Evolutionary conservation across 371 early-diverging fungal genomes (phyloP).

Genomic region (Apophysomyces elegans): DNA sequence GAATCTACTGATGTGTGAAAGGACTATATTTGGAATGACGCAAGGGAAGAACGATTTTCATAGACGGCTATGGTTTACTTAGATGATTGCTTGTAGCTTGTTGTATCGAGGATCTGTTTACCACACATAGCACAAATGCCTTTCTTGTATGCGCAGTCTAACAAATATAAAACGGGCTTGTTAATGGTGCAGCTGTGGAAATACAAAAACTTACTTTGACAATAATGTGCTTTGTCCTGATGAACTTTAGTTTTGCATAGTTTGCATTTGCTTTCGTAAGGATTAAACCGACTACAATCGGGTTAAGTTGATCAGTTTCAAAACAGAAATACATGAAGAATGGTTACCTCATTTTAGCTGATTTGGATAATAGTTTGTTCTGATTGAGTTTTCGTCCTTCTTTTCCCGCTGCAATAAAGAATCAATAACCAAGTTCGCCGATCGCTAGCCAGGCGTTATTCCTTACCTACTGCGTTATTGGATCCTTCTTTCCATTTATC

Average conservation of each 20-base stretch:
- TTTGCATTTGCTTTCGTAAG: constrained; percentile 67
- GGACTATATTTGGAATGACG: not conserved
- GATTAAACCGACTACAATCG: constrained; percentile 37
- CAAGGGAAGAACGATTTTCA: not conserved
- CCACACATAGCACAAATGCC: constrained; percentile 86
- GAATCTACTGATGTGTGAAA: not conserved
- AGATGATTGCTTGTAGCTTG: constrained; percentile 64
- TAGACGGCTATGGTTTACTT: constrained; percentile 41
- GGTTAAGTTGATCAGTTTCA: not conserved
- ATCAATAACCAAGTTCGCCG: not conserved
- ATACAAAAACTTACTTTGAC: constrained; percentile 57
- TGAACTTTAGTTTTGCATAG: constrained; percentile 69
- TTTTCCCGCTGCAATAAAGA: constrained; percentile 33
- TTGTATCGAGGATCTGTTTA: constrained; percentile 68
- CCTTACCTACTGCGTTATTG: constrained; percentile 53
- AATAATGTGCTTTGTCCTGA: constrained; percentile 68
- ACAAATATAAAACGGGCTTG: not conserved
- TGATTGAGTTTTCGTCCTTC: constrained; percentile 67
- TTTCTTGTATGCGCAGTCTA: constrained; percentile 70
- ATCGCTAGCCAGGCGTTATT: not conserved
- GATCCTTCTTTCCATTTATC: constrained; percentile 78
- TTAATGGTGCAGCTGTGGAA: not conserved
- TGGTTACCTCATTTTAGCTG: constrained; percentile 57
- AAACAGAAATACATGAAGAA: constrained; percentile 9
- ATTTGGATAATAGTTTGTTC: constrained; percentile 71